Evolutionary conservation across 202 grass and related monocot genomes (phyloP).

Genomic region (Panicum hallii): DNA sequence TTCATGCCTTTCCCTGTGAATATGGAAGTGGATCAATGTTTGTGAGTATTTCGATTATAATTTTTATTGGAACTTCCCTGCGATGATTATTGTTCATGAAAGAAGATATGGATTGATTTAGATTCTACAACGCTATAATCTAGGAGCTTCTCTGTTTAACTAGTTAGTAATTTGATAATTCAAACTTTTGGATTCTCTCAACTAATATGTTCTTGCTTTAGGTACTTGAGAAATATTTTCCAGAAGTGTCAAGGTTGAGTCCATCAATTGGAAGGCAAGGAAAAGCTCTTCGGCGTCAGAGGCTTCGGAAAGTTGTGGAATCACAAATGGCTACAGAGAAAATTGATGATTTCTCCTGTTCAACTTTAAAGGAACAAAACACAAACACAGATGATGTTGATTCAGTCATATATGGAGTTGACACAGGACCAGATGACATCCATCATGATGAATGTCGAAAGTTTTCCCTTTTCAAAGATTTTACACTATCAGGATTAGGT

Average conservation of each 20-base stretch:
- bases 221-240: slow-evolving; percentile 82
- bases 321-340: slow-evolving; percentile 40
- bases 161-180: background rate
- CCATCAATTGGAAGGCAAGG: slow-evolving; percentile 95
- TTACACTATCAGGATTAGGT: slow-evolving; percentile 63
- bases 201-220: slow-evolving; percentile 39
- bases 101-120: background rate
- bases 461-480: slow-evolving; percentile 81
- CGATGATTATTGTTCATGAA: background rate
- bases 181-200: slow-evolving; percentile 10
- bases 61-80: slow-evolving; percentile 14
- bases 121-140: background rate
- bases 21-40: slow-evolving; percentile 5
- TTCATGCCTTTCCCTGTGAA: background rate
- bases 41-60: background rate
- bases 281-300: slow-evolving; percentile 81
- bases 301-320: slow-evolving; percentile 67
- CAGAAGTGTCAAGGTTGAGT: slow-evolving; percentile 64
- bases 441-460: slow-evolving; percentile 44
- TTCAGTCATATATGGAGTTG: slow-evolving; percentile 36
- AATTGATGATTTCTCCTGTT: slow-evolving; percentile 34
- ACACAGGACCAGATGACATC: slow-evolving; percentile 37
- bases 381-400: slow-evolving; percentile 19
- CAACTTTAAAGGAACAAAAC: slow-evolving; percentile 46
- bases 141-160: background rate